phyloP scores from a whole-genome alignment of 768 basidiomycete species.

The Lactifluus hygrophoroides region DNA sequence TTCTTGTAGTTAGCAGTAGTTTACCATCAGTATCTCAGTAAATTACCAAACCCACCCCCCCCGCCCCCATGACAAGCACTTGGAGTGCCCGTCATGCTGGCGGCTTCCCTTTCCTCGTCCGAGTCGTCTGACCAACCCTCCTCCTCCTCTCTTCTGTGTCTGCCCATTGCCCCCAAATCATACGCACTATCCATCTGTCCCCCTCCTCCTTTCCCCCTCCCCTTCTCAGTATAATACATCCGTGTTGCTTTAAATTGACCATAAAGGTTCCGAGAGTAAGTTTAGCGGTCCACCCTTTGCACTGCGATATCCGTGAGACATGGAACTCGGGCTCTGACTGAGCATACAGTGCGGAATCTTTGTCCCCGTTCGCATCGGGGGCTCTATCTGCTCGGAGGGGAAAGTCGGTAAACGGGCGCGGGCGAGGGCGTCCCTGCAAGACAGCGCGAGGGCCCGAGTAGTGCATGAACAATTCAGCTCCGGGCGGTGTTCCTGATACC shows the following conservation, averaged over 20 bases:
- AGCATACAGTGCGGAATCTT: not conserved
- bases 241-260: too few species aligned
- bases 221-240: too few species aligned
- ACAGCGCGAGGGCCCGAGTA: not conserved
- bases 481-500: not conserved
- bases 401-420: too few species aligned
- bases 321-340: not conserved
- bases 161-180: not conserved
- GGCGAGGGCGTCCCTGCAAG: too few species aligned
- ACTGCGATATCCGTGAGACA: not conserved
- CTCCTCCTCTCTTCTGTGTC: not conserved
- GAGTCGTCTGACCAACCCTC: too few species aligned
- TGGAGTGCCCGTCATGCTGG: not conserved
- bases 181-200: not conserved
- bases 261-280: not conserved
- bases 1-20: too few species aligned
- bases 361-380: not conserved
- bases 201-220: not conserved
- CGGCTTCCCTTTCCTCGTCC: not conserved
- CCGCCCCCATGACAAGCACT: not conserved
- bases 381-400: too few species aligned
- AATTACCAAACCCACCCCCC: too few species aligned
- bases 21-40: constrained; percentile 6
- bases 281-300: not conserved
- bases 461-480: not conserved